Percentiles rank a stretch among this genome's conserved stretches.
phyloP scores from a whole-genome alignment of 768 basidiomycete species.

The Coprinopsis strossmayeri region DNA sequence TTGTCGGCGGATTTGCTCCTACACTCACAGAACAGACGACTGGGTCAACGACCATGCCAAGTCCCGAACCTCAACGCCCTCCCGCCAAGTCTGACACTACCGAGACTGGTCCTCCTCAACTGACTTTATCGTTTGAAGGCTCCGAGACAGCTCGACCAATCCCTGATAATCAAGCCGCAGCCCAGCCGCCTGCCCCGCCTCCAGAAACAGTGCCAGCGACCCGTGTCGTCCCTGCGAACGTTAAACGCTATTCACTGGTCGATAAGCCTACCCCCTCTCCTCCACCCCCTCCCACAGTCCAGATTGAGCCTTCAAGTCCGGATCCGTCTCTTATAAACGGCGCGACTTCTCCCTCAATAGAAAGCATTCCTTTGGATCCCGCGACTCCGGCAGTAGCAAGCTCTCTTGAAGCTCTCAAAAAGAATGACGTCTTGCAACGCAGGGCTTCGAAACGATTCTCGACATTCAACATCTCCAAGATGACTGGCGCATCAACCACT shows the following conservation, averaged over 20 bases:
- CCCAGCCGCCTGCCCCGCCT: constrained; percentile 17
- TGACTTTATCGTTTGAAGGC: constrained; percentile 9
- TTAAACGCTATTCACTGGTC: constrained; percentile 75
- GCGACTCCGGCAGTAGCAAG: constrained; percentile 59
- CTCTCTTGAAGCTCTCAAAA: constrained; percentile 84
- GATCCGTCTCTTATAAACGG: constrained; percentile 26
- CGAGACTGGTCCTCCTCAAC: constrained; percentile 14
- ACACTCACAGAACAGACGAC: constrained; percentile 22
- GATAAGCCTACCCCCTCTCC: constrained; percentile 54
- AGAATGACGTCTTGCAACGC: constrained; percentile 79
- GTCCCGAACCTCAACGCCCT: neutral
- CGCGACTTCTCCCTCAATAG: constrained; percentile 18
- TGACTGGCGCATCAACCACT: constrained; percentile 55
- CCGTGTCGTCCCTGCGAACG: constrained; percentile 50
- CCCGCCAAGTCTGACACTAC: neutral
- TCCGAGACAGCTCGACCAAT: constrained; percentile 7
- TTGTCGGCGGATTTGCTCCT: constrained; percentile 47
- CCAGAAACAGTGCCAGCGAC: constrained; percentile 19
- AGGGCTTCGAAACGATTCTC: constrained; percentile 96
- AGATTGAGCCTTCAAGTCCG: constrained; percentile 48
- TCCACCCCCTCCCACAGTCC: constrained; percentile 37
- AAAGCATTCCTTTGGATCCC: constrained; percentile 23
- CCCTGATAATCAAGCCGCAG: constrained; percentile 13
- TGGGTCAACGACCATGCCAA: constrained; percentile 11
- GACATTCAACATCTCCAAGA: constrained; percentile 89